A percentile compares a stretch with the other conserved stretches of the same genome.
Evolutionary conservation across 164 flowering plant species (phyloP).

Genomic region (Stephania japonica): DNA sequence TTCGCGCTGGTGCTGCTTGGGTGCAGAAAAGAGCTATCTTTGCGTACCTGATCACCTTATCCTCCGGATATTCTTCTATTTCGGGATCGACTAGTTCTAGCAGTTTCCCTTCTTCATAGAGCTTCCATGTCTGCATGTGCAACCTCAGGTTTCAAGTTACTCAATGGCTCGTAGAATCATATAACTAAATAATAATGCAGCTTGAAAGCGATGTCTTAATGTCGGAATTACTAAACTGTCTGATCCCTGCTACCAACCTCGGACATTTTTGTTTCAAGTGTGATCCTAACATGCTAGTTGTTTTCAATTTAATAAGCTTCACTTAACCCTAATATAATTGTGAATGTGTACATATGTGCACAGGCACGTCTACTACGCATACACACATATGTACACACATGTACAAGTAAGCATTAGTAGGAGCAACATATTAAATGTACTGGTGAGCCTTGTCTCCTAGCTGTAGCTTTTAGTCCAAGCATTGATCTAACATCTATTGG

Average conservation of each 20-base stretch:
- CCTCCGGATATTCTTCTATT: slow-evolving; percentile 48
- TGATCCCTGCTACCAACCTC: background rate
- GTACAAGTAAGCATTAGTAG: too few relatives aligned
- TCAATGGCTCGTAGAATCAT: background rate
- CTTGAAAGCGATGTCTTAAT: background rate
- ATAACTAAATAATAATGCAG: background rate
- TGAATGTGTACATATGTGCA: too few relatives aligned
- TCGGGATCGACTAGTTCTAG: slow-evolving; percentile 64
- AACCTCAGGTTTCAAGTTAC: background rate
- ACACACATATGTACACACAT: too few relatives aligned
- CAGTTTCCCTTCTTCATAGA: slow-evolving; percentile 49
- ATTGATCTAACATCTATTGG: too few relatives aligned
- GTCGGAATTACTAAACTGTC: background rate
- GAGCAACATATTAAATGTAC: too few relatives aligned
- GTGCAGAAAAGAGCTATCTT: slow-evolving; percentile 86
- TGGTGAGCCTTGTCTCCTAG: too few relatives aligned
- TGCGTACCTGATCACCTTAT: slow-evolving; percentile 51
- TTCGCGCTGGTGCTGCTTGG: slow-evolving; percentile 48
- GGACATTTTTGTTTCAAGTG: background rate
- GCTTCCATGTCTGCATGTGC: slow-evolving; percentile 54
- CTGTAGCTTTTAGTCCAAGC: too few relatives aligned
- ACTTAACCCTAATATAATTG: too few relatives aligned
- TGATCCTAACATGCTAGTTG: background rate
- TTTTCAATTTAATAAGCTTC: background rate
- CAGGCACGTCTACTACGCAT: too few relatives aligned